Percentiles rank a stretch among this genome's conserved stretches.
phyloP scores from a whole-genome alignment of 345 rosid genomes.

The Psidium guajava region DNA sequence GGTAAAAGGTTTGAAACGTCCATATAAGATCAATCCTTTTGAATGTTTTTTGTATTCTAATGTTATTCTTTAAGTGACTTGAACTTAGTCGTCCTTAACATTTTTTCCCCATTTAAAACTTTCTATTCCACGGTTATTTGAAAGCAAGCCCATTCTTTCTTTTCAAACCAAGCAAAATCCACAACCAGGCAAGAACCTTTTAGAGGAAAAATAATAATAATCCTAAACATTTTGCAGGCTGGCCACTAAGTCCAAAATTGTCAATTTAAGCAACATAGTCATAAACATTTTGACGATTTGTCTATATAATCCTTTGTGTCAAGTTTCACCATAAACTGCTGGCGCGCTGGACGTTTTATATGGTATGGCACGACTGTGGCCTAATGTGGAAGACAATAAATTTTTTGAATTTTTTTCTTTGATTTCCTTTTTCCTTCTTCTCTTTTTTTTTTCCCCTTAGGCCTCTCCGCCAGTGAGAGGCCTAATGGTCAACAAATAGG shows the following conservation, averaged over 20 bases:
- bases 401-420: too few relatives aligned
- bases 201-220: background rate
- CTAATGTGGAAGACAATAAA: background rate
- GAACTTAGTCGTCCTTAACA: background rate
- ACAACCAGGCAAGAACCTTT: background rate
- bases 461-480: too few relatives aligned
- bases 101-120: background rate
- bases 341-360: accelerated
- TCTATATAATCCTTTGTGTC: background rate
- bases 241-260: too few relatives aligned
- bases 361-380: background rate
- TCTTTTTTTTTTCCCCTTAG: background rate
- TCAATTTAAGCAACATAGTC: background rate
- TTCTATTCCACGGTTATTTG: background rate
- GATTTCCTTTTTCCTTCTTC: too few relatives aligned
- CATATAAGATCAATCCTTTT: background rate
- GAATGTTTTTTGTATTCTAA: background rate
- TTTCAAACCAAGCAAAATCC: background rate
- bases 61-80: background rate
- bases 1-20: background rate
- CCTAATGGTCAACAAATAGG: background rate
- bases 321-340: background rate
- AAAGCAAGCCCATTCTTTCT: background rate
- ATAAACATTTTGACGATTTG: background rate
- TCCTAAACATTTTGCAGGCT: background rate